Percentiles rank a stretch among this genome's conserved stretches.
Conservation (phyloP, 768 basidiomycete genomes). For the Tylopilus cervinicoccineus region DNA sequence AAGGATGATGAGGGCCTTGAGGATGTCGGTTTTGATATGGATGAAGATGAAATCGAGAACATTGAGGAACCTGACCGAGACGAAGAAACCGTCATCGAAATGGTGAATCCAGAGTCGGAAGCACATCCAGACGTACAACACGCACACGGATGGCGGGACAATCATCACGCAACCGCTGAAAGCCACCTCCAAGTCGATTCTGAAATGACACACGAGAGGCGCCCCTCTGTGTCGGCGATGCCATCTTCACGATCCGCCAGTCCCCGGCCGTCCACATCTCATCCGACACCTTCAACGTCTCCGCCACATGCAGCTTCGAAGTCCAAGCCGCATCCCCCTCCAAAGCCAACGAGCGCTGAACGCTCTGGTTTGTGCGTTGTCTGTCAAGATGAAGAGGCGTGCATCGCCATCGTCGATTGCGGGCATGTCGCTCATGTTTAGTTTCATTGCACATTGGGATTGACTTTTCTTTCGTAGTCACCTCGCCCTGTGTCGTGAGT, state of each 20-base stretch:
- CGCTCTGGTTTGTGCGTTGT: conserved; percentile 82
- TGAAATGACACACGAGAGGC: conserved; percentile 5
- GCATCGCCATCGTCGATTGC: conserved; percentile 92
- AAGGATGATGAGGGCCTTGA: conserved; percentile 40
- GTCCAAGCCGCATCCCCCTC: conserved; percentile 32
- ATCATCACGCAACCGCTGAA: not conserved
- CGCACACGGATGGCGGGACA: not conserved
- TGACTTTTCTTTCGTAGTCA: conserved; percentile 45
- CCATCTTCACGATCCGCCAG: conserved; percentile 7
- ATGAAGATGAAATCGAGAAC: conserved; percentile 31
- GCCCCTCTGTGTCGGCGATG: not conserved
- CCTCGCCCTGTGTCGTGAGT: conserved; percentile 71
- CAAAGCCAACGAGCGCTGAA: conserved; percentile 36
- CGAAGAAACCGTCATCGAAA: conserved; percentile 14
- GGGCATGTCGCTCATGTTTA: conserved; percentile 51
- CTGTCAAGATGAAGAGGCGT: conserved; percentile 93
- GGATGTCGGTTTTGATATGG: conserved; percentile 6
- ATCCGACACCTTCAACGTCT: conserved; percentile 25
- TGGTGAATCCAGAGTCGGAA: conserved; percentile 19
- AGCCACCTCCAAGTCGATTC: not conserved
- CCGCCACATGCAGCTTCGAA: conserved; percentile 33
- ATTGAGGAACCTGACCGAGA: conserved; percentile 17
- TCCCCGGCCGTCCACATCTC: conserved; percentile 15
- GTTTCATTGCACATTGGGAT: not conserved
- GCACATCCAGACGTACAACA: not conserved